A percentile compares a stretch with the other conserved stretches of the same genome.
Evolutionary conservation across 306 rosid genomes (phyloP).

Genomic region (Sicyos edulis): DNA sequence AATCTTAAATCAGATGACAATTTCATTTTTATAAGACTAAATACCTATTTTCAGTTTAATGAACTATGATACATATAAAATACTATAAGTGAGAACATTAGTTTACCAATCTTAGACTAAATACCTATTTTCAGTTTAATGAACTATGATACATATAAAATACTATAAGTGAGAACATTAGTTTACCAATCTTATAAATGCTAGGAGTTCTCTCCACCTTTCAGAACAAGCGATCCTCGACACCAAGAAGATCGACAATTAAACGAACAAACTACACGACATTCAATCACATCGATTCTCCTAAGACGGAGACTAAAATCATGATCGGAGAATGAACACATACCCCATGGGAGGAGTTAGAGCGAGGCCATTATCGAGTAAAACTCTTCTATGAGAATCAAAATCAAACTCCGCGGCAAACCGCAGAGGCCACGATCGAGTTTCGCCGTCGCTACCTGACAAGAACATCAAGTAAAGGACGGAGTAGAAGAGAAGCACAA

Average conservation of each 20-base stretch:
- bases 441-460: neutral
- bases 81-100: too few species aligned
- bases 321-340: neutral
- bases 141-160: too few species aligned
- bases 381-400: slow-evolving; percentile 23
- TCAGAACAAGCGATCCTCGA: too few species aligned
- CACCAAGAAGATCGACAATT: neutral
- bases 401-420: neutral
- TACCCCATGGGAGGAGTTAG: slow-evolving; percentile 67
- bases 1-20: too few species aligned
- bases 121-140: too few species aligned
- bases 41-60: too few species aligned
- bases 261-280: neutral
- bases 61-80: too few species aligned
- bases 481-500: neutral
- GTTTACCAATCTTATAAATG: too few species aligned
- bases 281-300: neutral
- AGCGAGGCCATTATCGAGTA: slow-evolving; percentile 45
- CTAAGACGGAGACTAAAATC: neutral
- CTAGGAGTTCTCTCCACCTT: too few species aligned
- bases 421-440: slow-evolving; percentile 5
- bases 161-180: too few species aligned
- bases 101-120: too few species aligned
- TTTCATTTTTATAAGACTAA: too few species aligned
- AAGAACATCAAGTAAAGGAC: slow-evolving; percentile 8